Base-by-base conservation (phyloP, 371 early-diverging fungal species). In the Actinomucor elegans region DNA sequence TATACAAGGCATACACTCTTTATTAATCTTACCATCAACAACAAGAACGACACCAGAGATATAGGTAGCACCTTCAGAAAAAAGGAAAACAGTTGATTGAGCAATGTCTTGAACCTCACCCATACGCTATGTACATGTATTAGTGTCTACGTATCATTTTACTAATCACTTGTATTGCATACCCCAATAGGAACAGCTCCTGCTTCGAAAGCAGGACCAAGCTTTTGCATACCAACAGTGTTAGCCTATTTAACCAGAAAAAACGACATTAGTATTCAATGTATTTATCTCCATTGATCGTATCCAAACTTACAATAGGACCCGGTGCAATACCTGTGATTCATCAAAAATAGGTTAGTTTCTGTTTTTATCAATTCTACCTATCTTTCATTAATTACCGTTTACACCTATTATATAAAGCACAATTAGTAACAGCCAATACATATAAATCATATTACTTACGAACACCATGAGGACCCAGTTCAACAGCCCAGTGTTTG, bases 91-190 rank as follows among this genome's bases (percentile, higher is more conserved):
- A 5, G 89, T 83, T 1, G 89, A 75, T 26, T 86, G 81, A 53
- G 83, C 90, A 59, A 89, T 88, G 61, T 90, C 91, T 24, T 66
- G 60, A 23, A 87, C 76, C 24, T 64, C 65, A 33, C 90, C 89
- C 61, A 76, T 51, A 29, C 80, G 67, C 67, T 75, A 48, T 14
- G 18, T 23, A 36, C 2, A 8, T 21, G 27, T 5, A 33, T 35
- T 31, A 59, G 55, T 24, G 45, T 33, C 17, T 31, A 36, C n/a
- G 18, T 36, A 14, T 48, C 26, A 14, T n/a, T 8, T 44, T 34
- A 21, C 12, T 46, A 17, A 18, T 9, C 23, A 15, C 5, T 11
- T 3, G 21, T 20, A n/a, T 26, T 41, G 10, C 10, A 59, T 71
- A 74, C 75, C 48, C 62, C 65, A 7, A 71, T 32, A 35, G 75